Evolutionary conservation across 2,329 filamentous ascomycete genomes (phyloP).

Genomic region (Xylariaceae sp.): DNA sequence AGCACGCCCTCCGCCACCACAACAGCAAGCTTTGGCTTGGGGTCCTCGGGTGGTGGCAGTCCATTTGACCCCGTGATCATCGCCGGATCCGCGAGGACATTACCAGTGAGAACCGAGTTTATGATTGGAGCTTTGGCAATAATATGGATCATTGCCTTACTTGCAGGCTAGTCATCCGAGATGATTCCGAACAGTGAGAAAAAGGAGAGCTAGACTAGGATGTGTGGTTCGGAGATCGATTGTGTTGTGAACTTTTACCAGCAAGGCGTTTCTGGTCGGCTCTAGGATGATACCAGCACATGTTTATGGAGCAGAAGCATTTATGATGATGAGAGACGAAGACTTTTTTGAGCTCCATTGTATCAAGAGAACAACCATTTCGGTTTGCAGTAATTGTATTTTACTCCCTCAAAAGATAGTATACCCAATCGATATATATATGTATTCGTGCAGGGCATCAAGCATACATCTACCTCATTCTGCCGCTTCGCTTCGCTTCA

Average conservation of each 20-base stretch:
- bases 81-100: constrained; percentile 2
- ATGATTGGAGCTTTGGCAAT: neutral
- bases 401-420: too few relatives aligned
- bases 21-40: constrained; percentile 1
- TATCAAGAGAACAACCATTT: too few relatives aligned
- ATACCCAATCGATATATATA: too few relatives aligned
- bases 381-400: too few relatives aligned
- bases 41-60: constrained; percentile 21
- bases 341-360: neutral
- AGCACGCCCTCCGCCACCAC: constrained; percentile 3
- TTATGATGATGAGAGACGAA: constrained; percentile 5
- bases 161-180: constrained; percentile 1
- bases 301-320: neutral
- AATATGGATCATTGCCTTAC: constrained; percentile 5
- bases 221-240: constrained; percentile 2
- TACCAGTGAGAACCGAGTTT: neutral
- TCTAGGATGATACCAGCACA: constrained; percentile 15
- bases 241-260: neutral
- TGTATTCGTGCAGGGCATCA: too few relatives aligned
- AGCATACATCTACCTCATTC: too few relatives aligned
- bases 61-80: constrained; percentile 20
- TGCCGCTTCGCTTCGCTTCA: too few relatives aligned
- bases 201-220: neutral
- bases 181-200: neutral
- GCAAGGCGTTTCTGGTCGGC: constrained; percentile 15